phyloP scores from a whole-genome alignment of 2,329 filamentous ascomycete genomes.

The Cytospora schulzeri region DNA sequence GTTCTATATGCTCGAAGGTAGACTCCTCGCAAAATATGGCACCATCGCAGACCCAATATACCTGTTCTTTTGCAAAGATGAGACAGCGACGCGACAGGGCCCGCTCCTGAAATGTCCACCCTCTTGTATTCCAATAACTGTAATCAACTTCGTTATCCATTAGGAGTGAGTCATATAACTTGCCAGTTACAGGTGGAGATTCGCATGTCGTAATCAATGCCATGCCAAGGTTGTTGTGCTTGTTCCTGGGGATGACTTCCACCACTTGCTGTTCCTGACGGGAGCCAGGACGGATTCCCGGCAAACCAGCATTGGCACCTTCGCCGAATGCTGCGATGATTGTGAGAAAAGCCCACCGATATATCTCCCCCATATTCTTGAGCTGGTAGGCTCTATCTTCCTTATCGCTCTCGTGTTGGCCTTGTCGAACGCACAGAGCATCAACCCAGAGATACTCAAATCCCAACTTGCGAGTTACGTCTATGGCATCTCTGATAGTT shows the following conservation, averaged over 20 bases:
- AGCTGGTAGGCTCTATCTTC: background rate
- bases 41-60: constrained; percentile 16
- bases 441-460: constrained; percentile 11
- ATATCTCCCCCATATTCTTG: background rate
- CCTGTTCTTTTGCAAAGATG: constrained; percentile 7
- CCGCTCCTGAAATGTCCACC: constrained; percentile 18
- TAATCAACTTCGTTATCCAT: background rate
- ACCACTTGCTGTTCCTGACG: background rate
- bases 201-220: background rate
- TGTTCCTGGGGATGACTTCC: background rate
- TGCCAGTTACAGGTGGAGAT: background rate
- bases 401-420: background rate
- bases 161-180: too few species aligned
- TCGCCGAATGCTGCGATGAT: background rate
- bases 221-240: background rate
- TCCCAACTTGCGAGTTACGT: background rate
- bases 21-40: constrained; percentile 7
- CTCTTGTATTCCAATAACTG: constrained; percentile 12
- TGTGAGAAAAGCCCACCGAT: background rate
- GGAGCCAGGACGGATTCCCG: background rate
- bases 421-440: constrained; percentile 5
- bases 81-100: constrained; percentile 8
- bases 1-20: background rate
- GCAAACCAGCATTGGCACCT: background rate
- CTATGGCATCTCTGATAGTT: background rate